Conservation (phyloP, 495 filamentous ascomycete genomes). For the Neurospora pannonica region DNA sequence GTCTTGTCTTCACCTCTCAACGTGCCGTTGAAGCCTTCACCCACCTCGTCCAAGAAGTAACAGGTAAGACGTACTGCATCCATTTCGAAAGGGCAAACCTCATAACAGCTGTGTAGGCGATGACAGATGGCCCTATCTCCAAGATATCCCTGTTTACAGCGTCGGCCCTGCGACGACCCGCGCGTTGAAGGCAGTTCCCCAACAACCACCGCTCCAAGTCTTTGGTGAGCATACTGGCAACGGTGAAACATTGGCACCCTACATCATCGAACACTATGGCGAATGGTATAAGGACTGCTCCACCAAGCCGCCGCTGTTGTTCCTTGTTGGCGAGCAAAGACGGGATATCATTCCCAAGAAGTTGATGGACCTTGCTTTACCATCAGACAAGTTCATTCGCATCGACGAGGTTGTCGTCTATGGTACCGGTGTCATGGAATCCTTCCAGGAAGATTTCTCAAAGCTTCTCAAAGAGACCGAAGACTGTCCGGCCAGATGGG, state of each 20-base stretch:
- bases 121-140: constrained; percentile 35
- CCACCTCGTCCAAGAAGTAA: constrained; percentile 46
- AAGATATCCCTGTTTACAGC: constrained; percentile 62
- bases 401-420: constrained; percentile 80
- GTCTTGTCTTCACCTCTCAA: constrained; percentile 88
- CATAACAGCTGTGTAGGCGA: constrained; percentile 12
- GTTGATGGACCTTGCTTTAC: constrained; percentile 46
- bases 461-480: constrained; percentile 31
- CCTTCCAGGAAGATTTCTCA: constrained; percentile 59
- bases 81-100: background rate
- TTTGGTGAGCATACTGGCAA: constrained; percentile 73
- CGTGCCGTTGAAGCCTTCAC: constrained; percentile 83
- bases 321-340: constrained; percentile 78
- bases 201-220: constrained; percentile 40
- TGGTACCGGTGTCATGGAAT: constrained; percentile 68
- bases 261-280: constrained; percentile 66
- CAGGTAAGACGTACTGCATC: constrained; percentile 23
- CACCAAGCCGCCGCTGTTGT: constrained; percentile 58
- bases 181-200: constrained; percentile 52
- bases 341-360: constrained; percentile 81
- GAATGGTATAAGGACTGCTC: constrained; percentile 28
- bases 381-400: constrained; percentile 34
- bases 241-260: constrained; percentile 64
- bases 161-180: constrained; percentile 87
- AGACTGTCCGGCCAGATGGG: constrained; percentile 50